phyloP scores from a whole-genome alignment of 805 yeast species.

The Saccharomyces cerevisiae region DNA sequence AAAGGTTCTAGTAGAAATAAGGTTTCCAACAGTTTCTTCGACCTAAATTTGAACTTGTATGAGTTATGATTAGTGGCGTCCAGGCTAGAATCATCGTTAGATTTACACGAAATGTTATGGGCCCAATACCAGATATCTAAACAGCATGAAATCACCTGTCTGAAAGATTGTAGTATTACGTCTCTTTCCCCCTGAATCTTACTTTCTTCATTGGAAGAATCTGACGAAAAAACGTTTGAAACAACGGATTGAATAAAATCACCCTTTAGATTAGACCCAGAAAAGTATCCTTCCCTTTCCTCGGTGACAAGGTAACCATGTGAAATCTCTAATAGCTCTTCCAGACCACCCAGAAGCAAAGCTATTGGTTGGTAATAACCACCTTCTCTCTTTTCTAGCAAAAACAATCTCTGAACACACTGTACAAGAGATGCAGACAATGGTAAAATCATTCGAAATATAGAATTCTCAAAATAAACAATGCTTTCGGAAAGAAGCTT shows the following conservation, averaged over 20 bases:
- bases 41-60: slow-evolving; percentile 56
- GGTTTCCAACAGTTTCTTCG: slow-evolving; percentile 57
- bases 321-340: slow-evolving; percentile 51
- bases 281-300: slow-evolving; percentile 21
- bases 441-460: slow-evolving; percentile 48
- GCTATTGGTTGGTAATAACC: slow-evolving; percentile 41
- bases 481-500: slow-evolving; percentile 44
- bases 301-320: slow-evolving; percentile 45
- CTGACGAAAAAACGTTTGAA: slow-evolving; percentile 29
- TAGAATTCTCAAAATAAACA: slow-evolving; percentile 40
- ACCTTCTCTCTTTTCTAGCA: slow-evolving; percentile 23
- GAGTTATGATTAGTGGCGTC: slow-evolving; percentile 37
- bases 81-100: slow-evolving; percentile 3
- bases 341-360: slow-evolving; percentile 48
- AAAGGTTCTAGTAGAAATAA: slow-evolving; percentile 60
- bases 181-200: slow-evolving; percentile 38
- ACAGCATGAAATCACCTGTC: slow-evolving; percentile 46
- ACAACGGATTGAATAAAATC: slow-evolving; percentile 30
- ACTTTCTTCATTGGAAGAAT: slow-evolving; percentile 33
- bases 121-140: slow-evolving; percentile 65
- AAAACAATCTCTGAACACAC: slow-evolving; percentile 18
- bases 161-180: slow-evolving; percentile 55
- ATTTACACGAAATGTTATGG: slow-evolving; percentile 10
- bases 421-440: slow-evolving; percentile 39
- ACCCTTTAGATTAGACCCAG: slow-evolving; percentile 13